Evolutionary conservation across 2,329 filamentous ascomycete species (phyloP).

Genomic region (Neopestalotiopsis clavispora): DNA sequence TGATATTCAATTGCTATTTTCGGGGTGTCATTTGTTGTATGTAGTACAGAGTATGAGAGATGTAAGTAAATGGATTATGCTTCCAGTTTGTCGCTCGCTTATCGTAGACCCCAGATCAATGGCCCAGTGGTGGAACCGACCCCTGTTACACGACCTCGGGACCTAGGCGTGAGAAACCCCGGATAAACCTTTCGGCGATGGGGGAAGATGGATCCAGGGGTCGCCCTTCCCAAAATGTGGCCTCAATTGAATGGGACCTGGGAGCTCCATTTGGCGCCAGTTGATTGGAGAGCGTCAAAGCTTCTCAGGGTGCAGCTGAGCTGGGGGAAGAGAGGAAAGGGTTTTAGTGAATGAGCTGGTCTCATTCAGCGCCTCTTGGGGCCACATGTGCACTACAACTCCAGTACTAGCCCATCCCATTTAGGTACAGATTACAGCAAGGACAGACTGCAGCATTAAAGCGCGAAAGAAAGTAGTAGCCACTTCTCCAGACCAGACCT

Average conservation of each 20-base stretch:
- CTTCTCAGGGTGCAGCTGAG: conserved; percentile 4
- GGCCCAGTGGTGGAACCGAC: no score
- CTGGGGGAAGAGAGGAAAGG: not conserved
- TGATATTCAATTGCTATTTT: no score
- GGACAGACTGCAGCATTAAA: not conserved
- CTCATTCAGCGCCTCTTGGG: not conserved
- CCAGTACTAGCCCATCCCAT: not conserved
- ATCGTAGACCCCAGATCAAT: not conserved
- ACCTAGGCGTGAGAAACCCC: not conserved
- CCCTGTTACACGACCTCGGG: no score
- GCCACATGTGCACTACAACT: no score
- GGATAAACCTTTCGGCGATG: conserved; percentile 13
- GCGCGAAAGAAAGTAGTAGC: not conserved
- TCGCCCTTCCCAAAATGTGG: conserved; percentile 47
- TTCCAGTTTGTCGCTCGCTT: not conserved
- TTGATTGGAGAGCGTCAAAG: not conserved
- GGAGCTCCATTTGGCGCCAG: conserved; percentile 18
- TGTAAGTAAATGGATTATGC: not conserved
- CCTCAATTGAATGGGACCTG: conserved; percentile 42
- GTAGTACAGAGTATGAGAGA: not conserved
- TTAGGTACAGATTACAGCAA: not conserved
- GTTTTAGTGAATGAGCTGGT: no score
- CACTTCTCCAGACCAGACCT: conserved; percentile 7
- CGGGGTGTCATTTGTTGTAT: no score
- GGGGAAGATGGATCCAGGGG: conserved; percentile 17